Base-by-base conservation (phyloP, 345 rosid species). In the Pistacia integerrima region DNA sequence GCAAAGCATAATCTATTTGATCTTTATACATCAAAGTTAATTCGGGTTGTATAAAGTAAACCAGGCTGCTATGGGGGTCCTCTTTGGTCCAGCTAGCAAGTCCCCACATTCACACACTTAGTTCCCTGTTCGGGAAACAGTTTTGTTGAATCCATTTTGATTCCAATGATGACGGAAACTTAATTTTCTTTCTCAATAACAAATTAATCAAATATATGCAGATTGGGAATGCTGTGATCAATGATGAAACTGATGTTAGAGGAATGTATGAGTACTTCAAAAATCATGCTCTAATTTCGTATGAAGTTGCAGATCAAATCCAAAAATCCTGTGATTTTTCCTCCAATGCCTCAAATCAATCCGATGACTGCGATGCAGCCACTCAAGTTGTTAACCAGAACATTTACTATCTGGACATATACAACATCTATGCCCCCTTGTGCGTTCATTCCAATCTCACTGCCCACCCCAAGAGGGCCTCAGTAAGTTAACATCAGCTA, bases 171-270 rank as follows among this genome's bases (percentile, higher is more conserved):
- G 33, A 30, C 4, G 41, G 0, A 38, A 4, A 4, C 41, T 38
- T 38, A 4, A 6, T 5, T 38, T 48, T 38, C 22, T 28, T 5
- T 28, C 38, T 16, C 25, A 30, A 7, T 48, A 17, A 64, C 18
- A 64, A 9, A n/a, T 36, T 61, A 41, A 41, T 66, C 10, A 16
- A 38, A 64, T 70, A 30, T 11, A 63, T 76, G 72, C 89, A 93
- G 91, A 92, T 93, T 17, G 99, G 99, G 36, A 93, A 95, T 80
- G 93, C 97, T 0, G 97, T 86, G 78, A 90, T 92, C 74, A 85
- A 93, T 69, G 91, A 86, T 64, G 92, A 88, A 74, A 90, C 94
- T 0, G 98, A 93, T 74, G 35, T 2, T 8, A 81, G 64, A 71
- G 99, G 96, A 69, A 92, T 90, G 92, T 90, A 86, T 49, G 93